These are phyloP conservation scores for Scedosporium boydii DNA, from an alignment of 2,329 filamentous ascomycete genomes.

Conservation along the genomic window DNA sequence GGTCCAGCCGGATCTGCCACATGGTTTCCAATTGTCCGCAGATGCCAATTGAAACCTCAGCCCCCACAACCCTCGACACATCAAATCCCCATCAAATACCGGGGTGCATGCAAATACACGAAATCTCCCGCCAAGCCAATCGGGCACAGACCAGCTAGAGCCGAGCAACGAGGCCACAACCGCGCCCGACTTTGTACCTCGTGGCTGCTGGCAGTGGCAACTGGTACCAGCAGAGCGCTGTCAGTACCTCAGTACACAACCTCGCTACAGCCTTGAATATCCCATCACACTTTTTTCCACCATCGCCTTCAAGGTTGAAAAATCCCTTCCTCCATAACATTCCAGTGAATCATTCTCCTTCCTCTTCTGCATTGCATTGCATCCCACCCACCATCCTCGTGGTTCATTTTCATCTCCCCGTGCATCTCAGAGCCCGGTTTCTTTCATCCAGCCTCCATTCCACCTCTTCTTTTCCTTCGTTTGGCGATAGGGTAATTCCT, in stretches of 20 bases:
- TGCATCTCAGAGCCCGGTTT: not conserved
- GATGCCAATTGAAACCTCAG: not conserved
- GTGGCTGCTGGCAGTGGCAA: not conserved
- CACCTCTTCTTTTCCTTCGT: conserved; percentile 2
- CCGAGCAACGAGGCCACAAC: not conserved
- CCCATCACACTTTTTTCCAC: conserved; percentile 6
- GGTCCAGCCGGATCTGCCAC: not conserved
- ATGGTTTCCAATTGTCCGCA: not conserved
- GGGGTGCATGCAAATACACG: too few species aligned
- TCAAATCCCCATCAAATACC: too few species aligned
- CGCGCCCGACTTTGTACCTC: not conserved
- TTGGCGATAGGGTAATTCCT: not conserved
- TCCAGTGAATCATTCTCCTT: conserved; percentile 1
- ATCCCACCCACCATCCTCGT: conserved; percentile 3
- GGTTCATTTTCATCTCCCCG: not conserved
- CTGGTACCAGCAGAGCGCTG: too few species aligned
- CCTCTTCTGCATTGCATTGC: not conserved
- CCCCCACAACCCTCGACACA: not conserved
- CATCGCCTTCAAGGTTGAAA: not conserved
- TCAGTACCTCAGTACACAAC: not conserved
- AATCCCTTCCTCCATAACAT: not conserved
- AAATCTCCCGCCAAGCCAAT: not conserved
- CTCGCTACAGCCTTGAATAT: not conserved
- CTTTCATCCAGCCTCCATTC: not conserved
- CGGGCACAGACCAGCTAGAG: not conserved